A percentile compares a stretch with the other conserved stretches of the same genome.
phyloP scores from a whole-genome alignment of 768 basidiomycete genomes.

The Erythrobasidium yunnanense region DNA sequence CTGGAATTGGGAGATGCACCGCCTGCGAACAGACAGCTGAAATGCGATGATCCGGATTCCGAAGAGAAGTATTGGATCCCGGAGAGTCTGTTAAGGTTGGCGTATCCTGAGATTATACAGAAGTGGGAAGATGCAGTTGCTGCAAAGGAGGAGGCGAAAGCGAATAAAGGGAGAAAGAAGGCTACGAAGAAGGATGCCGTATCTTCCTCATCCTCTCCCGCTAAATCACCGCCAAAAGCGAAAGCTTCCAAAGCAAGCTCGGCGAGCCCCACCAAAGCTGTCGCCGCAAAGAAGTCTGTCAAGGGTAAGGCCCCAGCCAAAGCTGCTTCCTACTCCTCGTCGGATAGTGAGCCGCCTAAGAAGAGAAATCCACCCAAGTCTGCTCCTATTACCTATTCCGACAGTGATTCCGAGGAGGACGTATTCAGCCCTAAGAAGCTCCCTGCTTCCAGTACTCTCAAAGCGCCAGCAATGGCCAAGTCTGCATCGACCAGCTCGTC shows the following conservation, averaged over 20 bases:
- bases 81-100: conserved; percentile 12
- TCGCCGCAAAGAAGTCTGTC: background rate
- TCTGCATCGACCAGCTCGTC: background rate
- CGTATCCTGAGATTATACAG: background rate
- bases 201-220: no score
- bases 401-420: background rate
- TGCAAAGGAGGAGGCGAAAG: background rate
- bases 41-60: background rate
- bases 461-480: background rate
- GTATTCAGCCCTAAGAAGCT: background rate
- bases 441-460: background rate
- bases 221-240: background rate
- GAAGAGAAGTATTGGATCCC: conserved; percentile 13
- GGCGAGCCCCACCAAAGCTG: background rate
- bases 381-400: no score
- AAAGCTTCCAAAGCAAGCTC: background rate
- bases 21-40: background rate
- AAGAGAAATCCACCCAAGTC: no score
- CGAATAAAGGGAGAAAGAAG: conserved; percentile 1
- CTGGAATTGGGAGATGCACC: background rate
- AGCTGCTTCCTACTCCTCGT: background rate
- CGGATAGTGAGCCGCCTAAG: no score
- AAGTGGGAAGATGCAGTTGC: conserved; percentile 2
- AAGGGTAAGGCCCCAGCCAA: background rate
- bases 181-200: background rate